Conservation (phyloP, 345 rosid genomes). For the Rhizophora mangle region DNA sequence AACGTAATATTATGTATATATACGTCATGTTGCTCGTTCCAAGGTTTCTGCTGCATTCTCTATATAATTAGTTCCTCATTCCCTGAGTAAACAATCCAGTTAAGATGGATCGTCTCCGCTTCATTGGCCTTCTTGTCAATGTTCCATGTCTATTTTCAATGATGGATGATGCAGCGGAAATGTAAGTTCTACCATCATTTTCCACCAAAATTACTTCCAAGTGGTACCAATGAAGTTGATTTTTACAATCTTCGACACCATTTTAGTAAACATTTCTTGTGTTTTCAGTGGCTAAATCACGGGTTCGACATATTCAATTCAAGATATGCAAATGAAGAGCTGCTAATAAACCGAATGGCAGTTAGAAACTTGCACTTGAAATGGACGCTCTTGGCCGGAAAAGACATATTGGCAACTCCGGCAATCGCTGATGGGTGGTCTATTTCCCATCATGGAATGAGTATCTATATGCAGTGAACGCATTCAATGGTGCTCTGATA, state of each 20-base stretch:
- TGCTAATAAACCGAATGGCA: constrained; percentile 22
- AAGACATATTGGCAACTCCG: constrained; percentile 46
- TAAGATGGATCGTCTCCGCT: background rate
- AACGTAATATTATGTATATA: no score
- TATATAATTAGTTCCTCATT: no score
- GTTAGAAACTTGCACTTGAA: constrained; percentile 24
- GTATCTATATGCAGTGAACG: constrained; percentile 41
- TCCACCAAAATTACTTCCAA: background rate
- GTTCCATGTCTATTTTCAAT: constrained; percentile 1
- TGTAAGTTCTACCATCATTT: constrained; percentile 3
- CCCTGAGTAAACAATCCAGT: background rate
- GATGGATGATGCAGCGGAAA: background rate
- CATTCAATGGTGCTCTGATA: no score
- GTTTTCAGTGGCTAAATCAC: constrained; percentile 46
- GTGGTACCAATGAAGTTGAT: background rate
- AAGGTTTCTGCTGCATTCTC: no score
- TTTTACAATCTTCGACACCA: no score
- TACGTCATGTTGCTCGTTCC: no score
- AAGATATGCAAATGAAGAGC: constrained; percentile 27
- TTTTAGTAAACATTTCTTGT: no score
- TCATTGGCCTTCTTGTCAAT: background rate
- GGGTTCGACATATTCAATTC: constrained; percentile 36
- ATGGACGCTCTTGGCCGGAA: constrained; percentile 50
- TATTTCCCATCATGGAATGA: constrained; percentile 62
- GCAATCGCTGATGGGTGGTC: constrained; percentile 38